Evolutionary conservation across 768 basidiomycete genomes (phyloP).

Genomic region (Nevesoporus exiguus): DNA sequence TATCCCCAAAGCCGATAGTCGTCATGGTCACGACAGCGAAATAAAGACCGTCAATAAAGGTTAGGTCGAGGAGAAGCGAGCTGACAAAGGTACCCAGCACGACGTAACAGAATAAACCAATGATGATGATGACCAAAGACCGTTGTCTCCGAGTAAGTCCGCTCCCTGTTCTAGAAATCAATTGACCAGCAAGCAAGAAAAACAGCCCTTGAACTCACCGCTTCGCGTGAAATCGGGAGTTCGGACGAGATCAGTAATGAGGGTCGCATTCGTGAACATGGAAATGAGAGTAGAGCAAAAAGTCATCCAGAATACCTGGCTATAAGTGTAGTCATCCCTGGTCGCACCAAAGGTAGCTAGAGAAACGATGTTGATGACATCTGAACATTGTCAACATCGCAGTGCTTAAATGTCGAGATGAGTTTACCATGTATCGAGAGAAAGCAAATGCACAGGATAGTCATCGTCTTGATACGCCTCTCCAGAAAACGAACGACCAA

Average conservation of each 20-base stretch:
- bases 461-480: constrained; percentile 56
- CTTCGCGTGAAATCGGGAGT: constrained; percentile 62
- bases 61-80: constrained; percentile 46
- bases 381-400: constrained; percentile 33
- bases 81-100: constrained; percentile 67
- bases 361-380: constrained; percentile 62
- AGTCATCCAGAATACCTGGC: constrained; percentile 72
- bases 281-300: constrained; percentile 71
- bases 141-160: constrained; percentile 80
- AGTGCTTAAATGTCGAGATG: not conserved
- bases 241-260: constrained; percentile 56
- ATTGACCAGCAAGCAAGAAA: not conserved
- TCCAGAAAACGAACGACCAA: constrained; percentile 74
- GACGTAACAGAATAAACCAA: constrained; percentile 68
- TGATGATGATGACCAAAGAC: constrained; percentile 74
- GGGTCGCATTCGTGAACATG: constrained; percentile 59
- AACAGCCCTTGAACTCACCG: constrained; percentile 39
- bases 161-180: constrained; percentile 48
- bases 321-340: constrained; percentile 68
- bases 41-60: constrained; percentile 74
- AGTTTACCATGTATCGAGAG: constrained; percentile 67
- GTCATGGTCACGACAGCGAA: constrained; percentile 74
- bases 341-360: constrained; percentile 61
- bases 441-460: constrained; percentile 58
- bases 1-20: constrained; percentile 76